Base-by-base conservation (phyloP, 345 rosid species). In the Acer yangbiense region DNA sequence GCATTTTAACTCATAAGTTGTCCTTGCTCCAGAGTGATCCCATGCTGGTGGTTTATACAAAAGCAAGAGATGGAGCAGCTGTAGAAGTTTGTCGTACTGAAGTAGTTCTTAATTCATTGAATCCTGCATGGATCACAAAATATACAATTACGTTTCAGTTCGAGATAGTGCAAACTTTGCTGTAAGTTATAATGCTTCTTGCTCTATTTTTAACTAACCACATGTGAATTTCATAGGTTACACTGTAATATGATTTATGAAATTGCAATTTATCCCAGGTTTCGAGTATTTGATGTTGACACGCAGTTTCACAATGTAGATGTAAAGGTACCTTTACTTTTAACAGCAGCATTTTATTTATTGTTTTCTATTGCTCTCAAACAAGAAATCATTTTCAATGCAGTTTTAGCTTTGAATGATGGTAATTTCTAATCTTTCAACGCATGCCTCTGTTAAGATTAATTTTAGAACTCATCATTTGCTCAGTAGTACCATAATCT, bases 31-130 rank as follows among this genome's bases (percentile, higher is more conserved):
- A 95, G 98, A 93, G 98, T 78, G 98, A 95, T 87, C 94, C 98
- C 20, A 86, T 93, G 97, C 79, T 93, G 80, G 93, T 95, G 81
- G 85, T 85, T 78, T 90, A 89, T 80, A 80, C 79, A 2, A 89
- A 86, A 88, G 92, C 83, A 79, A 88, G 83, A 83, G 94, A 95
- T 82, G 98, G 97, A 76, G 27, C 82, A 65, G 73, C 85, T 68
- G 66, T 81, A 18, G 98, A 95, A 82, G 84, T 83, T 73, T 88
- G 83, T 63, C 94, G 98, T 20, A 87, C 90, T 60, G 98, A 95
- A 87, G 97, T 95, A 44, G 85, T 95, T 82, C 87, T 84, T 74
- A 93, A 95, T 85, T 93, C 98, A 65, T 83, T 95, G 82, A 88
- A 84, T 71, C 98, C 98, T 75, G 81, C 88, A 61, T 95, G 94